Base-by-base conservation (phyloP, 305 asterid species). In the Fraxinus baroniana region DNA sequence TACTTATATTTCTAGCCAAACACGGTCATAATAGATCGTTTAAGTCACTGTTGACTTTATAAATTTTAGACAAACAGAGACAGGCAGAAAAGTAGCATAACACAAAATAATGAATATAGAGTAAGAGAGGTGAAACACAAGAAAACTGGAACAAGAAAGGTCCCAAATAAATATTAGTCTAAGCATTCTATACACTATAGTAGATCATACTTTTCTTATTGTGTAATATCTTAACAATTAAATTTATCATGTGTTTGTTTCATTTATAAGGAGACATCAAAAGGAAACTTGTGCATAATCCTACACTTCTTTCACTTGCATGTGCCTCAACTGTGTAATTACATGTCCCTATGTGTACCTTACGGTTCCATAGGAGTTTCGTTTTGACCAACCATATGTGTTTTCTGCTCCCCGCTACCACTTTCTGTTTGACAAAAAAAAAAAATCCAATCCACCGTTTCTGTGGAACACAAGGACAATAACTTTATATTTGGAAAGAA, bases 291-390 rank as follows among this genome's bases (percentile, higher is more conserved):
- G 76, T 83, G 85, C 62, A 79, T 85, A 36, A 77, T 76, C 86
- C 90, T 85, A 87, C 80, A 85, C 81, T 84, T 79, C 85, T 88
- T 84, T 82, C 86, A 81, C 87, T 84, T 81, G 77, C 81, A 83
- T 79, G 86, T 86, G 82, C 75, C 87, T 78, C 84, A 73, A 76
- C 52, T 85, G 85, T 86, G 85, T 90, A 87, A 89, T 86, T 92
- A 92, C 93, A 91, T 85, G 84, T 86, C 87, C 97, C 96, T 84
- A 90, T 76, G 84, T 77, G 78, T 75, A 84, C 98, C 98, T 95
- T 95, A 83, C 98, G 97, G 97, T 93, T 91, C 91, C 97, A 90
- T 79, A 93, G 91, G 94, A 70, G 75, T 83, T 77, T 62, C 36
- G 83, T 85, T 70, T 10, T 44, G 76, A 78, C 37, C 84, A 78